phyloP scores from a whole-genome alignment of 345 rosid species.

The Triadica sebifera region DNA sequence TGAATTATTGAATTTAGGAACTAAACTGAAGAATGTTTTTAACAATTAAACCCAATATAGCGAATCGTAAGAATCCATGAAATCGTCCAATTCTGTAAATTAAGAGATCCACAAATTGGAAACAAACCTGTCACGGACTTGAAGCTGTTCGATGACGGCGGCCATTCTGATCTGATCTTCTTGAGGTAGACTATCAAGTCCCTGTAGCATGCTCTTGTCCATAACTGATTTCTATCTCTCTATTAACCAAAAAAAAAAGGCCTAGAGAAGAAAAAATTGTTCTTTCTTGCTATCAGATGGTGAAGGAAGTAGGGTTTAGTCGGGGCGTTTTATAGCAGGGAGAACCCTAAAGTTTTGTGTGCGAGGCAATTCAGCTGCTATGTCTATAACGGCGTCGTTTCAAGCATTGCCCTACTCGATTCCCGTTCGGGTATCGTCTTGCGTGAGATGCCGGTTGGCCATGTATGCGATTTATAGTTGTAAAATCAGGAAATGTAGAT shows the following conservation, averaged over 20 bases:
- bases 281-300: too few species aligned
- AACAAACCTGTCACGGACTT: slow-evolving; percentile 12
- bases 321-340: too few species aligned
- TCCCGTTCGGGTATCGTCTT: too few species aligned
- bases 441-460: too few species aligned
- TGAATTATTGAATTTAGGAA: neutral
- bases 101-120: neutral
- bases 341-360: too few species aligned
- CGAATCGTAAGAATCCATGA: neutral
- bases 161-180: slow-evolving; percentile 8
- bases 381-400: too few species aligned
- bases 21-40: neutral
- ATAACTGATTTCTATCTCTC: neutral
- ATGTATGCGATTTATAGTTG: too few species aligned
- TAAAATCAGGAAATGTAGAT: too few species aligned
- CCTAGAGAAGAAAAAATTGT: neutral
- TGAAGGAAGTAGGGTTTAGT: neutral
- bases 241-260: neutral
- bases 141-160: slow-evolving; percentile 9
- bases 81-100: neutral
- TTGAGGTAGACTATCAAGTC: slow-evolving; percentile 10
- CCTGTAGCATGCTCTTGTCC: slow-evolving; percentile 11
- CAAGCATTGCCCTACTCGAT: too few species aligned
- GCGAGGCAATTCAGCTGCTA: too few species aligned
- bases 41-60: neutral